Percentiles rank a stretch among this genome's conserved stretches.
These are phyloP conservation scores for Fusarium fujikuroi DNA, from an alignment of 2,329 filamentous ascomycete species.

Conservation along the genomic window DNA sequence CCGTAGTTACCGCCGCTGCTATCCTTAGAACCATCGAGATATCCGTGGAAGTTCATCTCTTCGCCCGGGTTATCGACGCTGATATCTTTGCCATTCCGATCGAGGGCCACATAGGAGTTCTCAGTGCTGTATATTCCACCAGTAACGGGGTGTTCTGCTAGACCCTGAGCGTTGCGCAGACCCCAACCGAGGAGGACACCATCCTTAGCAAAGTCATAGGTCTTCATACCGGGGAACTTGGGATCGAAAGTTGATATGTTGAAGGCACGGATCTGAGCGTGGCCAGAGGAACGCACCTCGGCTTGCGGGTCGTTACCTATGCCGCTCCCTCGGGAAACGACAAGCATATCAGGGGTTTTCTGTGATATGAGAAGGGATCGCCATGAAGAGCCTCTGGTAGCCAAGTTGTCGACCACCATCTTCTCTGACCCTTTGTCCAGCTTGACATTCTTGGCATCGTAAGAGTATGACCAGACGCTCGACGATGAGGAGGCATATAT, in stretches of 20 bases:
- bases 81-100: conserved; percentile 67
- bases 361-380: conserved; percentile 73
- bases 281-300: conserved; percentile 62
- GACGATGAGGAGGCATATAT: conserved; percentile 68
- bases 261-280: conserved; percentile 74
- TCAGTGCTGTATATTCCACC: conserved; percentile 71
- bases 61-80: conserved; percentile 77
- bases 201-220: conserved; percentile 61
- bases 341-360: conserved; percentile 63
- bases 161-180: conserved; percentile 70
- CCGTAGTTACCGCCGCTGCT: conserved; percentile 68
- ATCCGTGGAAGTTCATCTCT: conserved; percentile 78
- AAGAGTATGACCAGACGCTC: conserved; percentile 72
- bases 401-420: conserved; percentile 72
- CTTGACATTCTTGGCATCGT: conserved; percentile 64
- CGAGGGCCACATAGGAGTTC: conserved; percentile 75
- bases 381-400: conserved; percentile 69
- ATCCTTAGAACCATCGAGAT: conserved; percentile 53
- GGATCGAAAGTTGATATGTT: conserved; percentile 49
- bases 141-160: conserved; percentile 68
- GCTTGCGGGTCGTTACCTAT: conserved; percentile 70
- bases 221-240: conserved; percentile 27
- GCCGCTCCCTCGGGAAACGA: conserved; percentile 73
- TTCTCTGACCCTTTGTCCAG: conserved; percentile 53
- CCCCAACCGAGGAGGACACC: conserved; percentile 72